Evolutionary conservation across 108 stramenopile species (phyloP).

Genomic region (Nitzschia sp.): DNA sequence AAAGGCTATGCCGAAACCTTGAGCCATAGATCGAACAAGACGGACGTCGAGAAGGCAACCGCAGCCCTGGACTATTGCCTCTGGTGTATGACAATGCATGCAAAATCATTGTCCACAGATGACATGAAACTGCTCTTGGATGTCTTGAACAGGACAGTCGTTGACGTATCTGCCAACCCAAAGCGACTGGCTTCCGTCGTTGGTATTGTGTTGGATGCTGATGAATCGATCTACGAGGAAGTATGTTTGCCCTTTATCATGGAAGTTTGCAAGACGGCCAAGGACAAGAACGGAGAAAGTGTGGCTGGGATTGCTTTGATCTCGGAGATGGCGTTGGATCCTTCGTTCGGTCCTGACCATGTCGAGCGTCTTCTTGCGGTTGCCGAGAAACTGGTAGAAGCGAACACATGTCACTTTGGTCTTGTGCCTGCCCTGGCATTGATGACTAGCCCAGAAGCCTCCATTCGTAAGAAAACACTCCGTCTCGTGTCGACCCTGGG

Average conservation of each 20-base stretch:
- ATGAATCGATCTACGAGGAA: background rate
- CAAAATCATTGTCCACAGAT: background rate
- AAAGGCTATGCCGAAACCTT: background rate
- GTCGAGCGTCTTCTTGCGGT: constrained; percentile 42
- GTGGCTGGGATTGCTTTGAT: constrained; percentile 21
- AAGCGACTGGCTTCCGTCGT: constrained; percentile 10
- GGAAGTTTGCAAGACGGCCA: constrained; percentile 1
- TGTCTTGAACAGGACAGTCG: background rate
- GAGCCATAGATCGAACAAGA: background rate
- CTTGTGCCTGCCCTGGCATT: constrained; percentile 54
- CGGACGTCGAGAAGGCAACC: background rate
- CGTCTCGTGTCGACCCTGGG: constrained; percentile 25
- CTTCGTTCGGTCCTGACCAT: constrained; percentile 11
- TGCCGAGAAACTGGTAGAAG: constrained; percentile 1
- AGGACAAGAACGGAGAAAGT: constrained; percentile 15
- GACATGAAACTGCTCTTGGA: background rate
- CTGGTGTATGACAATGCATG: constrained; percentile 16
- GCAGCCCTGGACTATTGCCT: constrained; percentile 23
- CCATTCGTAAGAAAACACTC: constrained; percentile 45
- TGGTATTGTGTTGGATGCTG: background rate
- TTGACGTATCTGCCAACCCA: background rate
- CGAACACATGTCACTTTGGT: constrained; percentile 19
- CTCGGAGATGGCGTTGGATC: constrained; percentile 23
- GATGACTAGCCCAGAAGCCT: constrained; percentile 40
- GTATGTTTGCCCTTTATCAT: constrained; percentile 11